phyloP scores from a whole-genome alignment of 345 rosid species.

The Euphorbia pulcherrima region DNA sequence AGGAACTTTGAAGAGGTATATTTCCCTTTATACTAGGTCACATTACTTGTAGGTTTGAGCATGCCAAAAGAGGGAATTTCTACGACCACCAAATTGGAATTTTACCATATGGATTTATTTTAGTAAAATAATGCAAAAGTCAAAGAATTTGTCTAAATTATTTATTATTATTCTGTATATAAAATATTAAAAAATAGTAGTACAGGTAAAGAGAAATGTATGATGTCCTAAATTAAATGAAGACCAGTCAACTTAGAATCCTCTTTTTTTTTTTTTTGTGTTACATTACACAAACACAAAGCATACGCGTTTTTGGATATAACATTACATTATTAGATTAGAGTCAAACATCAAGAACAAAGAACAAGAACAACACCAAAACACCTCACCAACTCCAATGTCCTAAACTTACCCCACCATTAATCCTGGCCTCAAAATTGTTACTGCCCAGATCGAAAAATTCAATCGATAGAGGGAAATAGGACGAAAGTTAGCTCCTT shows the following conservation, averaged over 20 bases:
- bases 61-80: neutral
- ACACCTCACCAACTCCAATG: slow-evolving; percentile 22
- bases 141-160: slow-evolving; percentile 15
- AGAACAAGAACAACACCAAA: neutral
- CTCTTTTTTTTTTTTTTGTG: neutral
- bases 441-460: neutral
- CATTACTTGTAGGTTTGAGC: neutral
- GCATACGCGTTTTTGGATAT: slow-evolving; percentile 46
- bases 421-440: neutral
- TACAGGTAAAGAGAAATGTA: slow-evolving; percentile 2
- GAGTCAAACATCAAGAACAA: slow-evolving; percentile 37
- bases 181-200: too few species aligned
- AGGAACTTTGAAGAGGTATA: neutral
- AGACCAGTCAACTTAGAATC: slow-evolving; percentile 60
- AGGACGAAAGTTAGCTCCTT: neutral
- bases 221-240: neutral
- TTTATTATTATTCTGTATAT: too few species aligned
- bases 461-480: neutral
- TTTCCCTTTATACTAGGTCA: neutral
- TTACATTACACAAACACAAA: neutral
- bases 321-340: too few species aligned
- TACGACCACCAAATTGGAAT: neutral
- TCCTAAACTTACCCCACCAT: slow-evolving; percentile 12
- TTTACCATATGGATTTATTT: neutral
- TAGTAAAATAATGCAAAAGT: neutral